phyloP scores from a whole-genome alignment of 2,329 filamentous ascomycete genomes.

The Coniochaeta ligniaria region DNA sequence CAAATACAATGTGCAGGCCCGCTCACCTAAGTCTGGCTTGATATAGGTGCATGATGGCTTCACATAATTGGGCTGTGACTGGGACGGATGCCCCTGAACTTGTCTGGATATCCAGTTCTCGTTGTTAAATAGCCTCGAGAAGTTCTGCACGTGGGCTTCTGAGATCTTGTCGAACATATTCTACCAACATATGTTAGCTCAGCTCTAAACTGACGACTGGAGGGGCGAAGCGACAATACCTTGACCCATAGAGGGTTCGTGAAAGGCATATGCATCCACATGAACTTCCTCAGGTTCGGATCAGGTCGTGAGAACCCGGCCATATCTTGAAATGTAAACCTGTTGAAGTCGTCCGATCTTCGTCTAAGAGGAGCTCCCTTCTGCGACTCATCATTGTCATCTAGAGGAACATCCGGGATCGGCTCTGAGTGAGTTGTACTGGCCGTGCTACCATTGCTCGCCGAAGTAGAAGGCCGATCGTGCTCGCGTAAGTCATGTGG shows the following conservation, averaged over 20 bases:
- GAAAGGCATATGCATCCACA: slow-evolving; percentile 51
- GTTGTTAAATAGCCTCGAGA: slow-evolving; percentile 29
- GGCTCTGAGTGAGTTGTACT: slow-evolving; percentile 25
- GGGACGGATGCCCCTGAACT: slow-evolving; percentile 29
- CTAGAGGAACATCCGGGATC: neutral
- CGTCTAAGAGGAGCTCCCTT: slow-evolving; percentile 2
- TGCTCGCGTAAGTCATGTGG: slow-evolving; percentile 21
- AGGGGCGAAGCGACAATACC: slow-evolving; percentile 24
- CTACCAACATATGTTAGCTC: slow-evolving; percentile 3
- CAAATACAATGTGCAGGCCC: slow-evolving; percentile 10
- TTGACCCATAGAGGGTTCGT: slow-evolving; percentile 54
- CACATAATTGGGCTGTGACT: slow-evolving; percentile 29
- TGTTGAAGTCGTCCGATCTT: slow-evolving; percentile 4
- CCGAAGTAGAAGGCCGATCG: slow-evolving; percentile 19
- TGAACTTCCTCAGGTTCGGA: slow-evolving; percentile 37
- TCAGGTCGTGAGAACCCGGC: slow-evolving; percentile 31
- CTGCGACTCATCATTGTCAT: slow-evolving; percentile 6
- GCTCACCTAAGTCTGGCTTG: slow-evolving; percentile 20
- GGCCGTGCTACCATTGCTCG: slow-evolving; percentile 19
- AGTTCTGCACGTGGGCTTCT: slow-evolving; percentile 30
- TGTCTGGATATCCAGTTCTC: slow-evolving; percentile 33
- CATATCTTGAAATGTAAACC: slow-evolving; percentile 15
- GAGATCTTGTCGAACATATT: slow-evolving; percentile 33
- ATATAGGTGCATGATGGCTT: slow-evolving; percentile 27
- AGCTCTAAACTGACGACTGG: slow-evolving; percentile 9